phyloP scores from a whole-genome alignment of 1,284 basidiomycete species.

The Hypsizygus ulmarius region DNA sequence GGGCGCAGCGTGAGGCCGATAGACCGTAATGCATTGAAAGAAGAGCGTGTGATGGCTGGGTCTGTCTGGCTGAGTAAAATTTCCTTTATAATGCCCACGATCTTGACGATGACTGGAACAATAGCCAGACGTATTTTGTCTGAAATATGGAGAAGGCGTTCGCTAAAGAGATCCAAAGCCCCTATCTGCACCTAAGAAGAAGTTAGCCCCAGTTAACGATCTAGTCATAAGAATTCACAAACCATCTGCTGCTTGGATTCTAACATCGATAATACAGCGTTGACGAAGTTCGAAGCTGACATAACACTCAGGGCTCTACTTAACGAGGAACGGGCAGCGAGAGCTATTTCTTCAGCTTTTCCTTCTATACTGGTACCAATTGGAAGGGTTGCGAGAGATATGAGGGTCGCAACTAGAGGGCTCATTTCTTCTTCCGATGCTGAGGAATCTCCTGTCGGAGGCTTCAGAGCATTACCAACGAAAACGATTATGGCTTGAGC shows the following conservation, averaged over 20 bases:
- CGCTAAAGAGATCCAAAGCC: conserved; percentile 63
- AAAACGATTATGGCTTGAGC: conserved; percentile 67
- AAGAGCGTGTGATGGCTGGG: conserved; percentile 37
- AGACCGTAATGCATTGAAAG: conserved; percentile 58
- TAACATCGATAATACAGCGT: conserved; percentile 51
- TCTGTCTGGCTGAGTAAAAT: conserved; percentile 45
- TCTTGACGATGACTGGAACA: conserved; percentile 46
- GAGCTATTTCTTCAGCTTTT: conserved; percentile 41
- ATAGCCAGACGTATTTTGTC: conserved; percentile 54
- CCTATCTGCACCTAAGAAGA: conserved; percentile 54
- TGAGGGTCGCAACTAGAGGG: conserved; percentile 44
- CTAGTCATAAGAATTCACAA: conserved; percentile 9
- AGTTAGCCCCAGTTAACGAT: conserved; percentile 5
- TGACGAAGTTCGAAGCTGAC: conserved; percentile 64
- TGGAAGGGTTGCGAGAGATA: conserved; percentile 39
- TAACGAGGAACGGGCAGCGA: conserved; percentile 48
- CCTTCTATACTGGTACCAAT: conserved; percentile 31
- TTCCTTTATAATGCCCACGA: conserved; percentile 49
- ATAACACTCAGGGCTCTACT: conserved; percentile 55
- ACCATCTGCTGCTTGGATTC: conserved; percentile 49
- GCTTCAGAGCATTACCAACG: conserved; percentile 45
- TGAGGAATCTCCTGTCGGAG: conserved; percentile 20
- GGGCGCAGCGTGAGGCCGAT: conserved; percentile 56
- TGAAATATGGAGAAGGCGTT: conserved; percentile 64
- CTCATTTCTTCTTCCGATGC: conserved; percentile 28